Base-by-base conservation (phyloP, 2,329 filamentous ascomycete genomes). In the Xylariaceae sp. region DNA sequence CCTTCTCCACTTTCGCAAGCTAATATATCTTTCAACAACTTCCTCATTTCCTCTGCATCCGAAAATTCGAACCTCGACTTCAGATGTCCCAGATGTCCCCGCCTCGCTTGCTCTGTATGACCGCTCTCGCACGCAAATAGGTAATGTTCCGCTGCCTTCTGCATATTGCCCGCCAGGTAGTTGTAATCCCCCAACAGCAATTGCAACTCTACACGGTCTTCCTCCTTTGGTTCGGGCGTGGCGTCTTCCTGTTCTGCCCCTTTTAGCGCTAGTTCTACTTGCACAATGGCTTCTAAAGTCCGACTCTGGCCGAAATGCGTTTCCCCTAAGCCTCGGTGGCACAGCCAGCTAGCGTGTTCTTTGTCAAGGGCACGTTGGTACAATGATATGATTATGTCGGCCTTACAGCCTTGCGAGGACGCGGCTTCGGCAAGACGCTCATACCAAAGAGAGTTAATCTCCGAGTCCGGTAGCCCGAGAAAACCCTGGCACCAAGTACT, bases 401-500 rank as follows among this genome's bases (percentile, higher is more conserved):
- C 11, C 11, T 21, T 35, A 15, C 10, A 6, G 3, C 20, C 13
- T 2, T 45, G 16, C 6, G 2, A 16, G 33, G 13, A 47, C 4
- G 59, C 45, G 16, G 32, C 27, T 24, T 57, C 37, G 9, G 62
- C 63, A 6, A 65, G 58, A n/a, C 62, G 62, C 46, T 63, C 62
- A 16, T 59, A 64, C 62, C 63, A 63, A 13, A 64, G 52, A 3
- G 63, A 64, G 32, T 63, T 35, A 15, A 64, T 50, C 10, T 58
- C 58, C 9, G 45, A 37, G n/a, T 59, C 47, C 3, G 46, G 23
- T 27, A 57, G 39, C 10, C 43, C 53, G 9, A 59, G 44, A 20
- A 57, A 49, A 15, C 30, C 27, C 40, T 53, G 58, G 27, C 58
- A 61, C 59, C 60, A 64, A 13, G 8, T 39, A 27, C 53, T 60